Evolutionary conservation across 1,284 basidiomycete species (phyloP).

Genomic region (Pseudozyma pruni): DNA sequence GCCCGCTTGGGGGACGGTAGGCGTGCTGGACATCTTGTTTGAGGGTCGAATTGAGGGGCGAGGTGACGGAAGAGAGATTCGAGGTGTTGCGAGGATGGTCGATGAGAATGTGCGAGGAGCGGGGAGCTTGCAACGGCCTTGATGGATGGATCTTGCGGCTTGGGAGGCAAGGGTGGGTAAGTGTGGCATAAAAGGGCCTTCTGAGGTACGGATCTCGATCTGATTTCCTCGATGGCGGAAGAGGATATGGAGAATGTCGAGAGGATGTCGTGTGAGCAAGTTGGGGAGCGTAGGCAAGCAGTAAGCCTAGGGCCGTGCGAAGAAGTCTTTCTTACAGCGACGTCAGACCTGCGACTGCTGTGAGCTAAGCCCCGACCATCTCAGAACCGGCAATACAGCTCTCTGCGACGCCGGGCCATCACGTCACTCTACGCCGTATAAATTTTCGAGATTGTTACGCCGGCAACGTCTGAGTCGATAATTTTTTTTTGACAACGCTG

Average conservation of each 20-base stretch:
- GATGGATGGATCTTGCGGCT: constrained; percentile 28
- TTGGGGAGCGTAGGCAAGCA: neutral
- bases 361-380: too few relatives aligned
- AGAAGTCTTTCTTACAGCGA: neutral
- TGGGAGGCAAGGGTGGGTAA: neutral
- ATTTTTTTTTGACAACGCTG: too few relatives aligned
- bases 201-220: neutral
- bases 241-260: too few relatives aligned
- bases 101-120: neutral
- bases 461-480: neutral
- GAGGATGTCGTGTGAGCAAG: constrained; percentile 9
- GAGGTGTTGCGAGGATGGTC: neutral
- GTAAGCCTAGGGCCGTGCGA: neutral
- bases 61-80: neutral
- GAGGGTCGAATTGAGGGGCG: neutral
- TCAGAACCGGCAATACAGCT: constrained; percentile 4
- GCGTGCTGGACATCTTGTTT: constrained; percentile 13
- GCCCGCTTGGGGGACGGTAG: constrained; percentile 3
- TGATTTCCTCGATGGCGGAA: too few relatives aligned
- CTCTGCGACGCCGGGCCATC: neutral
- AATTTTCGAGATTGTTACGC: constrained; percentile 1
- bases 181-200: constrained; percentile 12
- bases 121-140: neutral
- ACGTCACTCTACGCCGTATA: constrained; percentile 2
- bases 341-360: too few relatives aligned